Conservation (phyloP, 345 rosid species). For the Hirschfeldia incana region DNA sequence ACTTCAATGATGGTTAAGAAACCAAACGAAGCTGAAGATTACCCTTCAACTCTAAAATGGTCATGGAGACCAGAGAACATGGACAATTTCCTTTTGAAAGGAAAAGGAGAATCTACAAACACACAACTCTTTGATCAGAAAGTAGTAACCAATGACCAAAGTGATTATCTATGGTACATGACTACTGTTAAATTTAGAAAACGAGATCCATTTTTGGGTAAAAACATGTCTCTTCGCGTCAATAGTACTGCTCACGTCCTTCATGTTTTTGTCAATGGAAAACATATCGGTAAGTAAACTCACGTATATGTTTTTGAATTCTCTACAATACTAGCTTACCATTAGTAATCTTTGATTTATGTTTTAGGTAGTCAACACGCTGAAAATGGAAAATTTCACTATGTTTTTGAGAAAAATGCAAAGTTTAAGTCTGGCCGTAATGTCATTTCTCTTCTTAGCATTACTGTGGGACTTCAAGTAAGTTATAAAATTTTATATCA, state of each 20-base stretch:
- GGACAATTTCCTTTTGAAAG: constrained; percentile 34
- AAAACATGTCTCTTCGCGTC: background rate
- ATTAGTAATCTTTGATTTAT: background rate
- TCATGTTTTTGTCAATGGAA: constrained; percentile 62
- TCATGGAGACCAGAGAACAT: constrained; percentile 39
- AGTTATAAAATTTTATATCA: background rate
- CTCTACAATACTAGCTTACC: background rate
- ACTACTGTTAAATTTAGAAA: background rate
- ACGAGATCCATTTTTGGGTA: background rate
- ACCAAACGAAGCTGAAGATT: background rate
- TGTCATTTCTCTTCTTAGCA: constrained; percentile 33
- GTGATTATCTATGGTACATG: constrained; percentile 6
- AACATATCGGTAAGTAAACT: constrained; percentile 23
- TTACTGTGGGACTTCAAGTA: background rate
- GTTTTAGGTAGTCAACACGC: constrained; percentile 49
- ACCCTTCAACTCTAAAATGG: constrained; percentile 4
- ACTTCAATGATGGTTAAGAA: constrained; percentile 38
- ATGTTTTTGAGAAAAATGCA: constrained; percentile 39
- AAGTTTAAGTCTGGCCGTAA: constrained; percentile 49
- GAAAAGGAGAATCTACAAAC: constrained; percentile 33
- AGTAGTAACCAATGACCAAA: constrained; percentile 51
- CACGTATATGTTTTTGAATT: background rate
- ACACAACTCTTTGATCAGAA: too few species aligned
- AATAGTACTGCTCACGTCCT: constrained; percentile 52
- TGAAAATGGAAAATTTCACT: background rate